Base-by-base conservation (phyloP, 192 early-diverging fungal species). In the Entrophospora sp. region DNA sequence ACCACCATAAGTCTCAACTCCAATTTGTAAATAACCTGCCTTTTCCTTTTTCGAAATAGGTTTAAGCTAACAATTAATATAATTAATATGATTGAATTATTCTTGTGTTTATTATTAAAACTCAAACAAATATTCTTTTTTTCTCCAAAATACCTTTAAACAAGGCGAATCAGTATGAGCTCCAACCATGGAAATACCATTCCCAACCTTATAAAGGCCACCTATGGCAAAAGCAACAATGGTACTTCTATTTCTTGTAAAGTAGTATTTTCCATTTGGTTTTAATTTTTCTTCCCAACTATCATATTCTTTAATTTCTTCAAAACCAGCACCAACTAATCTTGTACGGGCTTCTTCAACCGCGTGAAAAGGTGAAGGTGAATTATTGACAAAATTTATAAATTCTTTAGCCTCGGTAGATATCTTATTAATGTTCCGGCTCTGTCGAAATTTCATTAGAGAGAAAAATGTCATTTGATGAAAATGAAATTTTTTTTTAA, bases 111-210 rank as follows among this genome's bases (percentile, higher is more conserved):
- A n/a, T n/a, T n/a, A n/a, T n/a, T n/a, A n/a, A n/a, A n/a, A n/a
- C n/a, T n/a, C n/a, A n/a, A n/a, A n/a, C n/a, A n/a, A n/a, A n/a
- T n/a, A n/a, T n/a, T n/a, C n/a, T n/a, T n/a, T n/a, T n/a, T n/a
- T n/a, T n/a, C n/a, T n/a, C n/a, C n/a, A n/a, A n/a, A n/a, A n/a
- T n/a, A n/a, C n/a, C 81, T 93, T 98, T 57, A 96, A 77, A 74
- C 95, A 96, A n/a, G 96, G 96, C n/a, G 91, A 94, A 74, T 98
- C 96, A 20, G 95, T 94, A 73, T 98, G 96, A 2, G 96, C 95
- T 37, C 89, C 96, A 38, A 97, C 81, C 35, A 94, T 90, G 25
- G 90, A 85, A 61, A 95, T 86, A 14, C 93, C 92, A 56, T 91
- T 91, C 16, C 89, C 89, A 28, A 87, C 77, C 46, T 80, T 77